Base-by-base conservation (phyloP, 31 red algal genomes). In the Endocladia muricata region DNA sequence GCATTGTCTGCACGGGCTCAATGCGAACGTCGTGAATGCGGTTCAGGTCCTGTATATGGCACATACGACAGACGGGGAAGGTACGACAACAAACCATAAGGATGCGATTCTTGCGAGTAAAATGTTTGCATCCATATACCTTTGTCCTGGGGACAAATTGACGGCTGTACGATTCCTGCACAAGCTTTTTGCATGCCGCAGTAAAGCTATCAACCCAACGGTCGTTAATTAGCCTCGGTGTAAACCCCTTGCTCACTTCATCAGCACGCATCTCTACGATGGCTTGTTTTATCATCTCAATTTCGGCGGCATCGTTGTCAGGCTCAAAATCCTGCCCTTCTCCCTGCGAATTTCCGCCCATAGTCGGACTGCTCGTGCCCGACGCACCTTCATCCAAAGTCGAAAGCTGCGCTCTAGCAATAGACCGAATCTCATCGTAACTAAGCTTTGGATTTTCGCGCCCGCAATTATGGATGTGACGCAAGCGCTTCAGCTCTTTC, bases 11-110 rank as follows among this genome's bases (percentile, higher is more conserved):
- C 36, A 88, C 84, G 33, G 84, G 84, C 70, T 88, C 84, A 59
- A 88, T 88, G 39, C 75, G 74, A 55, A 88, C 76, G 48, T 88
- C 75, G 66, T 88, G 84, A 31, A 88, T 88, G n/a, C 84, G 84
- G 57, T 55, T 88, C 37, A 47, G 66, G 57, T 88, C 84, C 41
- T 80, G 84, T 65, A 88, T 80, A 65, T 88, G 84, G 55, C 84
- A 88, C 84, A 88, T 88, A 38, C 84, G 73, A 38, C 84, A 88
- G 36, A 88, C 84, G 8, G 84, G 84, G 22, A 88, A 88, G n/a
- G 84, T 88, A 36, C 84, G 75, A 43, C 84, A 88, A 40, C 84
- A 88, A 38, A 74, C 84, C 84, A 88, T 88, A 3, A 71, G 57
- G 26, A 88, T 73, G 68, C 84, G 84, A 59, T 88, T 88, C 75